Evolutionary conservation across 148 eudicot species (phyloP), one percentile per base, ranked within the genome.

Genomic region (Tetragonia tetragonoides): DNA sequence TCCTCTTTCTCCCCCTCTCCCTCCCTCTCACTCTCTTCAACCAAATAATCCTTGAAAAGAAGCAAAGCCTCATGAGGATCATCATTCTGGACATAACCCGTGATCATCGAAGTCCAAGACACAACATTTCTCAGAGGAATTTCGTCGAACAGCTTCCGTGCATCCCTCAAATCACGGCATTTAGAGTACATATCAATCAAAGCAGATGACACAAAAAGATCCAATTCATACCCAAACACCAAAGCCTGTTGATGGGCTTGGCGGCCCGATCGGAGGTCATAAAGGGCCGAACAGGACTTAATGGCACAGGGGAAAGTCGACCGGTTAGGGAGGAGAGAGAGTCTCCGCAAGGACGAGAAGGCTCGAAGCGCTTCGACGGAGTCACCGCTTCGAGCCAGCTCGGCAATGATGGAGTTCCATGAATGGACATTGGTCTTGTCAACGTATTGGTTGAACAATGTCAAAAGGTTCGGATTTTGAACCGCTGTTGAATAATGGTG

Each of bases 351-450:
- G 10, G 87, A 83, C 1, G 84, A 76, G 79, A 89, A 91, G 54
- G 93, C 97, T 28, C 83, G 83, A 44, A 91, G 88, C 47, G 96
- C 87, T 79, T 91, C 96, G 2, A 81, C 61, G 0, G 93, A 88
- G 82, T 91, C 90, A 9, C 90, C 92, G 1, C 76, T 80, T 2
- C 93, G 88, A 69, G 97, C 90, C 61, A 89, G 75, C 79, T 89
- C 93, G 74, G 97, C 90, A 46, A 91, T 91, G 82, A 91, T 78
- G 6, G 93, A 85, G 82, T 91, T 90, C 92, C 92, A 91, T 0
- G 97, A 91, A 77, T 72, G 59, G 40, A 88, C 89, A 76, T 83
- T 61, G 21, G 84, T 81, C 59, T 73, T 77, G 82, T 90, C 91
- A 7, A 88, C 81, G 77, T 89, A 87, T 71, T 87, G 82, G 82